These are phyloP conservation scores for Aegle marmelos DNA, from an alignment of 345 rosid genomes.

Conservation along the genomic window DNA sequence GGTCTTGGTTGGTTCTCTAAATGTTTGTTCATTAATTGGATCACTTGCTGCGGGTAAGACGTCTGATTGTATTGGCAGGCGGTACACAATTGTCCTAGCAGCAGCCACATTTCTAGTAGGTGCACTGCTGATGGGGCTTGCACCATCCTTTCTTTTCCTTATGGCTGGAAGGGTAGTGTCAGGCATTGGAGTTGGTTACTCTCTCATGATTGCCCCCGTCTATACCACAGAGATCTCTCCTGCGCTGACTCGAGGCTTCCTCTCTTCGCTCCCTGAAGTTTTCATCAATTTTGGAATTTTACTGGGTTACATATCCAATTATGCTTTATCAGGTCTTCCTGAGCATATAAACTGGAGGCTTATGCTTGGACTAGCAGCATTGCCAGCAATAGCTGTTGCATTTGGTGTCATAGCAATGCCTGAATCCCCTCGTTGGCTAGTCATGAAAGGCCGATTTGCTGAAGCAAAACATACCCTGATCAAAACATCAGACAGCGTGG, in stretches of 20 bases:
- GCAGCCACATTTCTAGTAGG: constrained; percentile 50
- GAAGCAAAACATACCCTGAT: constrained; percentile 43
- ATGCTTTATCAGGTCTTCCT: constrained; percentile 37
- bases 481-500: constrained; percentile 36
- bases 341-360: constrained; percentile 40
- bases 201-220: constrained; percentile 65
- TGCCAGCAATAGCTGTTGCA: constrained; percentile 35
- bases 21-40: constrained; percentile 52
- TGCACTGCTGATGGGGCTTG: constrained; percentile 53
- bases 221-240: constrained; percentile 55
- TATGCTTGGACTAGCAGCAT: constrained; percentile 52
- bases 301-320: constrained; percentile 49
- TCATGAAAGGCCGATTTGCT: constrained; percentile 38
- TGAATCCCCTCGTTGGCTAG: constrained; percentile 63
- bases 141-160: constrained; percentile 42
- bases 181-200: constrained; percentile 55
- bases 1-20: constrained; percentile 54
- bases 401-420: constrained; percentile 40
- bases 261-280: constrained; percentile 59
- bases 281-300: constrained; percentile 50
- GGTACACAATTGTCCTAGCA: constrained; percentile 51
- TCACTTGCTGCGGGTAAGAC: constrained; percentile 53
- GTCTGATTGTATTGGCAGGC: constrained; percentile 55
- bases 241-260: constrained; percentile 42
- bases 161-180: constrained; percentile 55